phyloP scores from a whole-genome alignment of 1,284 basidiomycete species.

The Tylopilus orsonianus region DNA sequence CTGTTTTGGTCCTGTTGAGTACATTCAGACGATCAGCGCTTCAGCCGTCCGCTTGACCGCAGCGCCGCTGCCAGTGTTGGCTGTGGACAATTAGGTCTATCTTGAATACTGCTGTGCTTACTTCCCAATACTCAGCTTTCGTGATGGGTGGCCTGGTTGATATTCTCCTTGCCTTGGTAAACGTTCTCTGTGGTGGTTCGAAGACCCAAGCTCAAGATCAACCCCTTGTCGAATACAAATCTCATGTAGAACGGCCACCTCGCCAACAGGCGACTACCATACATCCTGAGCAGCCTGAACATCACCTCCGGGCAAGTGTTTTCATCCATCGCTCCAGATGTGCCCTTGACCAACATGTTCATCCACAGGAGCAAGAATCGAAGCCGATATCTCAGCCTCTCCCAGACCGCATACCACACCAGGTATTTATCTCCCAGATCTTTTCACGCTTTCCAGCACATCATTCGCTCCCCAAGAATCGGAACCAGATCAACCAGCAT shows the following conservation, averaged over 20 bases:
- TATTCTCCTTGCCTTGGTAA: conserved; percentile 26
- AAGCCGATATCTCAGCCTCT: conserved; percentile 19
- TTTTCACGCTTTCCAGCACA: background rate
- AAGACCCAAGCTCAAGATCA: conserved; percentile 15
- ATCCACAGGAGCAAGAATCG: conserved; percentile 16
- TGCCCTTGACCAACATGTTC: conserved; percentile 4
- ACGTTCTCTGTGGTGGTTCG: conserved; percentile 26
- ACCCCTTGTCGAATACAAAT: conserved; percentile 5
- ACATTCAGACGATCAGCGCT: too few relatives aligned
- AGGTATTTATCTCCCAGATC: conserved; percentile 13
- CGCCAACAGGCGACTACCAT: conserved; percentile 7
- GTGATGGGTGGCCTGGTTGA: conserved; percentile 29
- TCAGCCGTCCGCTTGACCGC: too few relatives aligned
- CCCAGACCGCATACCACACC: conserved; percentile 10
- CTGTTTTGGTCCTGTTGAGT: background rate
- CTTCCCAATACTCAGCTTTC: too few relatives aligned
- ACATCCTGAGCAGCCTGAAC: conserved; percentile 6
- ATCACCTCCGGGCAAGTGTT: conserved; percentile 17
- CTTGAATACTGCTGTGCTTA: background rate
- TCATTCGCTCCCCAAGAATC: conserved; percentile 43
- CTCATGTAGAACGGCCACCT: conserved; percentile 12
- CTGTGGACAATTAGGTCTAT: background rate
- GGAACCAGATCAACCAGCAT: conserved; percentile 66
- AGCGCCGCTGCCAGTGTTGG: too few relatives aligned
- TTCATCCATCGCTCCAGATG: too few relatives aligned